phyloP scores from a whole-genome alignment of 495 filamentous ascomycete species.

The Aspergillus panamensis region DNA sequence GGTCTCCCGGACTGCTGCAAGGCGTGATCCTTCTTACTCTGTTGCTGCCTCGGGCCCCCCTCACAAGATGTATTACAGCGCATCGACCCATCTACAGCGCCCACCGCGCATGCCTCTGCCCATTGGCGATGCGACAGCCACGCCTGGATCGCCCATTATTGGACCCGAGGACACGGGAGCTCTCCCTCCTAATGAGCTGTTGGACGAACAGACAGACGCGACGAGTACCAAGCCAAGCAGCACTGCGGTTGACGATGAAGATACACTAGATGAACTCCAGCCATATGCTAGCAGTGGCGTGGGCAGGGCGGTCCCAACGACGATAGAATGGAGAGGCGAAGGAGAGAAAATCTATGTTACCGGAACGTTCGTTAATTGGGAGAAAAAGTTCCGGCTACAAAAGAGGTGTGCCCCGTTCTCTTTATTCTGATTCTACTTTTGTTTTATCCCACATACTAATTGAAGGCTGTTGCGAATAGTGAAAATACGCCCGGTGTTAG shows the following conservation, averaged over 20 bases:
- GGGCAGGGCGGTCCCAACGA: constrained; percentile 63
- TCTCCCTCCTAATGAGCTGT: constrained; percentile 45
- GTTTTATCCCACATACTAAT: constrained; percentile 9
- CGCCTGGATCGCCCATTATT: constrained; percentile 78
- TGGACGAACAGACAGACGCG: constrained; percentile 46
- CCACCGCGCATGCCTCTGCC: constrained; percentile 87
- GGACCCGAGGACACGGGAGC: constrained; percentile 56
- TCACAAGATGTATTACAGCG: constrained; percentile 48
- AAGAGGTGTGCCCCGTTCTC: constrained; percentile 56
- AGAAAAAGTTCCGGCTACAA: constrained; percentile 81
- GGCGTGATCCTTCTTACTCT: constrained; percentile 29
- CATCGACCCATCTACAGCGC: constrained; percentile 57
- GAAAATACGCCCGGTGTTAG: constrained; percentile 52
- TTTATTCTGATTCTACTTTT: neutral
- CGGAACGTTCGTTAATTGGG: constrained; percentile 94
- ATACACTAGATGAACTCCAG: constrained; percentile 67
- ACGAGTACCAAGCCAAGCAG: constrained; percentile 62
- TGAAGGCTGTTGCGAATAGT: constrained; percentile 15
- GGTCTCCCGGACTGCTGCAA: constrained; percentile 31
- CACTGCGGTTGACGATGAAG: constrained; percentile 74
- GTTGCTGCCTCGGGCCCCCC: constrained; percentile 46
- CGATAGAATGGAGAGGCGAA: constrained; percentile 74
- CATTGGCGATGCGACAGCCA: constrained; percentile 82
- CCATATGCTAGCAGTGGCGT: constrained; percentile 52
- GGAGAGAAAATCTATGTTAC: constrained; percentile 92